A percentile compares a stretch with the other conserved stretches of the same genome.
phyloP scores from a whole-genome alignment of 1,284 basidiomycete species.

The Boletus semigastroideus region DNA sequence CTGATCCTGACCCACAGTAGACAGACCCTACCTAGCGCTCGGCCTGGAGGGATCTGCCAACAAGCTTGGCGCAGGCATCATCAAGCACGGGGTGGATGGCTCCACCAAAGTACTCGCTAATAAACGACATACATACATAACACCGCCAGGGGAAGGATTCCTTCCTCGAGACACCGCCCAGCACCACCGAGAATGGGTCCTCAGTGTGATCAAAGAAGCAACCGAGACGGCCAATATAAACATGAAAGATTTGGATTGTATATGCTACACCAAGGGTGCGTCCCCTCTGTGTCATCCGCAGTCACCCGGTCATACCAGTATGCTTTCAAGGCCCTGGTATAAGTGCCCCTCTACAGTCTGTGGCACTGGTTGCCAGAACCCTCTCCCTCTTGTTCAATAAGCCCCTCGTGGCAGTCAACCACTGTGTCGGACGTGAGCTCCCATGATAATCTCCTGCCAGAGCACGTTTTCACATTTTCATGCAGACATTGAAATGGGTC shows the following conservation, averaged over 20 bases:
- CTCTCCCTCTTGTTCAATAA: constrained; percentile 87
- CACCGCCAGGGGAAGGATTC: constrained; percentile 97
- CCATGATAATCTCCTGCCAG: neutral
- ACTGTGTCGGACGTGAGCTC: constrained; percentile 92
- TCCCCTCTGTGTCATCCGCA: neutral
- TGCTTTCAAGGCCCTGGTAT: constrained; percentile 83
- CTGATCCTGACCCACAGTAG: constrained; percentile 36
- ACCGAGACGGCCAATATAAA: constrained; percentile 70
- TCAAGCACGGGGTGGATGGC: constrained; percentile 77
- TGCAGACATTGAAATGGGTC: constrained; percentile 97
- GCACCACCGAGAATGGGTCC: constrained; percentile 93
- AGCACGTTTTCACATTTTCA: neutral
- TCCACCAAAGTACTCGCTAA: constrained; percentile 75
- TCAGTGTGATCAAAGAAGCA: constrained; percentile 81
- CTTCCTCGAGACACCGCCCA: constrained; percentile 93
- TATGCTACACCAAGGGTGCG: constrained; percentile 95
- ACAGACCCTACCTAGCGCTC: constrained; percentile 68
- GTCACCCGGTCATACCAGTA: neutral
- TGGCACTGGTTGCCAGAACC: constrained; percentile 93
- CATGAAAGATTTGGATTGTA: constrained; percentile 85
- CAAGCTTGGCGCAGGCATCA: constrained; percentile 95
- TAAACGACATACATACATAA: constrained; percentile 96
- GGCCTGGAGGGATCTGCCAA: constrained; percentile 97
- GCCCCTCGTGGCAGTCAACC: constrained; percentile 96
- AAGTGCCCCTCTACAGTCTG: constrained; percentile 96